Percentiles rank a stretch among this genome's conserved stretches.
phyloP scores from a whole-genome alignment of 306 rosid genomes.

The Medicago lupulina region DNA sequence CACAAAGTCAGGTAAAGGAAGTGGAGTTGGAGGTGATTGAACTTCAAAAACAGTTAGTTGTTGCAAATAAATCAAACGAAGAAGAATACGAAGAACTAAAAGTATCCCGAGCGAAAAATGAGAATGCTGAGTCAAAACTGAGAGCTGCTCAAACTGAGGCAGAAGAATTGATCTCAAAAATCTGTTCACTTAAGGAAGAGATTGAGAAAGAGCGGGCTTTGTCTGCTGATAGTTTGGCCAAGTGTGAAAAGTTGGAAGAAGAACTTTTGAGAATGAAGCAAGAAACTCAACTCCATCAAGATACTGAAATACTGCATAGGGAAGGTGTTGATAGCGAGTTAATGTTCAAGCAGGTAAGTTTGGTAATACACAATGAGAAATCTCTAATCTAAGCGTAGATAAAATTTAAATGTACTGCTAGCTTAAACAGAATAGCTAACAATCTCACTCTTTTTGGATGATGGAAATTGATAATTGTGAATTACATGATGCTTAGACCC shows the following conservation, averaged over 20 bases:
- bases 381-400: conserved; percentile 24
- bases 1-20: conserved; percentile 49
- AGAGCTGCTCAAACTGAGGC: conserved; percentile 53
- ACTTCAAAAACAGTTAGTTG: conserved; percentile 55
- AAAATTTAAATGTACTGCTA: neutral
- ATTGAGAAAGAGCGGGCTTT: conserved; percentile 60
- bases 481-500: neutral
- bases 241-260: conserved; percentile 59
- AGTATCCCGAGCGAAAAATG: conserved; percentile 50
- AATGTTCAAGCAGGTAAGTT: conserved; percentile 73
- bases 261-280: conserved; percentile 60
- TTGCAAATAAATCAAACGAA: conserved; percentile 51
- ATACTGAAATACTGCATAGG: neutral
- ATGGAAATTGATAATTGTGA: neutral
- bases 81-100: conserved; percentile 60
- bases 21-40: conserved; percentile 54
- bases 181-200: conserved; percentile 59
- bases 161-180: conserved; percentile 54
- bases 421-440: neutral
- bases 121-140: conserved; percentile 54
- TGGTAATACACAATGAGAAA: conserved; percentile 18
- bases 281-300: conserved; percentile 38
- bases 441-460: neutral
- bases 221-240: conserved; percentile 56
- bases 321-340: conserved; percentile 38